Percentiles rank a stretch among this genome's conserved stretches.
phyloP scores from a whole-genome alignment of 164 flowering plant species.

The Brasenia schreberi region DNA sequence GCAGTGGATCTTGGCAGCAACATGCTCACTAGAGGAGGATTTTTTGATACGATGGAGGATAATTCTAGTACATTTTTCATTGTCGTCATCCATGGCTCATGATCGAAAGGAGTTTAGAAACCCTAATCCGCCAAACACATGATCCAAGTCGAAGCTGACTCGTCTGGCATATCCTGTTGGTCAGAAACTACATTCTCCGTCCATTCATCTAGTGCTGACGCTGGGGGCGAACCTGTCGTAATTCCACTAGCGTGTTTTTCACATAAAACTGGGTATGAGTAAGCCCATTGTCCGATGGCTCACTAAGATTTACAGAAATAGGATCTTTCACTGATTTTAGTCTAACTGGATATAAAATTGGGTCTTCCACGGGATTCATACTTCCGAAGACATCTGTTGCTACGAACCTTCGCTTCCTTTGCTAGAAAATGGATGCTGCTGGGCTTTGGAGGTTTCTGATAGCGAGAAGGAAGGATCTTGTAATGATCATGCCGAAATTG shows the following conservation, averaged over 20 bases:
- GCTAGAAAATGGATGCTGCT: conserved; percentile 29
- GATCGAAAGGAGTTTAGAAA: background rate
- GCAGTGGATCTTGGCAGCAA: conserved; percentile 93
- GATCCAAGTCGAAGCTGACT: background rate
- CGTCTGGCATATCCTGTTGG: background rate
- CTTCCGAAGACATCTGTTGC: no score
- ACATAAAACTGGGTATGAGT: background rate
- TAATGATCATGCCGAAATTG: conserved; percentile 20
- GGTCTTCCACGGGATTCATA: no score
- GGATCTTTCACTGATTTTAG: no score
- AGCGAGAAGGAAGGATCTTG: conserved; percentile 31
- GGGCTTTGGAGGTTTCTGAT: conserved; percentile 30
- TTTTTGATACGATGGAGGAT: background rate
- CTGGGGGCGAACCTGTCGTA: background rate
- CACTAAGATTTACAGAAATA: background rate
- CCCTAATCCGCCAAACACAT: background rate
- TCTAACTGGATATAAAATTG: no score
- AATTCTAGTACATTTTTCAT: no score
- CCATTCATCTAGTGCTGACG: no score
- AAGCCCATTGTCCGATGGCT: background rate
- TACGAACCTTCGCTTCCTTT: conserved; percentile 12
- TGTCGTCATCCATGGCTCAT: background rate
- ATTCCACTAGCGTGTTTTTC: background rate
- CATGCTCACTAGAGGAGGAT: conserved; percentile 54
- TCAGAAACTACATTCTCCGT: no score